Conservation (phyloP, 1,139 yeast species). For the Debaryomycetaceae sp. region DNA sequence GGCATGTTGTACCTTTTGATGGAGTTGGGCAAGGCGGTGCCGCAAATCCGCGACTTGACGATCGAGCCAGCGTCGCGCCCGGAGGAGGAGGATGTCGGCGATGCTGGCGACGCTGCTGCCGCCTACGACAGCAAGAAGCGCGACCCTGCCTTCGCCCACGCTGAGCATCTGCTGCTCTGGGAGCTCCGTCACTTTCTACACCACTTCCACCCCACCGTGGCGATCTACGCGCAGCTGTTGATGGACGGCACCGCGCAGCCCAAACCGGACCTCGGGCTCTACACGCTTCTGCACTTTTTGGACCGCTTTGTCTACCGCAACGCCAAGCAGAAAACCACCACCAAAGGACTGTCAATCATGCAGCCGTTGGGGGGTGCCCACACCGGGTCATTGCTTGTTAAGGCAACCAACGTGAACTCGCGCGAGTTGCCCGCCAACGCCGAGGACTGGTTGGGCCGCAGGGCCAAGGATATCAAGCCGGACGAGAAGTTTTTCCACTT, state of each 20-base stretch:
- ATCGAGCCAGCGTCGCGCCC: constrained; percentile 39
- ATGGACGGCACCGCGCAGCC: constrained; percentile 42
- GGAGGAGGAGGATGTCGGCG: constrained; percentile 21
- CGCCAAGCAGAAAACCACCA: constrained; percentile 68
- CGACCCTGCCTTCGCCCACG: constrained; percentile 86
- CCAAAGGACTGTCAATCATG: constrained; percentile 91
- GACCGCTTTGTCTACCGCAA: constrained; percentile 94
- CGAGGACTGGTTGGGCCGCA: constrained; percentile 74
- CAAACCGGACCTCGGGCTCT: constrained; percentile 84
- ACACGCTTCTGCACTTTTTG: constrained; percentile 82
- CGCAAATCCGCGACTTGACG: constrained; percentile 41
- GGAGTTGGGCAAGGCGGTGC: constrained; percentile 48
- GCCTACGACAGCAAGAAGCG: constrained; percentile 84
- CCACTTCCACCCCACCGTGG: constrained; percentile 92
- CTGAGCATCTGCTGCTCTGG: constrained; percentile 80
- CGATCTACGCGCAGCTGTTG: constrained; percentile 70
- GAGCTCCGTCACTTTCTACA: constrained; percentile 68
- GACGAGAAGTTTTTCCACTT: constrained; percentile 89
- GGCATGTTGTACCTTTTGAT: constrained; percentile 79
- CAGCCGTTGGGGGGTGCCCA: constrained; percentile 94
- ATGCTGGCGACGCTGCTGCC: constrained; percentile 14
- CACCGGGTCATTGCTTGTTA: constrained; percentile 71
- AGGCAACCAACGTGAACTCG: constrained; percentile 48
- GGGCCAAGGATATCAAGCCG: constrained; percentile 65
- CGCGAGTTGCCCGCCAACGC: constrained; percentile 68